A percentile compares a stretch with the other conserved stretches of the same genome.
Evolutionary conservation across 2,329 filamentous ascomycete genomes (phyloP).

Genomic region (Claviceps sp.): DNA sequence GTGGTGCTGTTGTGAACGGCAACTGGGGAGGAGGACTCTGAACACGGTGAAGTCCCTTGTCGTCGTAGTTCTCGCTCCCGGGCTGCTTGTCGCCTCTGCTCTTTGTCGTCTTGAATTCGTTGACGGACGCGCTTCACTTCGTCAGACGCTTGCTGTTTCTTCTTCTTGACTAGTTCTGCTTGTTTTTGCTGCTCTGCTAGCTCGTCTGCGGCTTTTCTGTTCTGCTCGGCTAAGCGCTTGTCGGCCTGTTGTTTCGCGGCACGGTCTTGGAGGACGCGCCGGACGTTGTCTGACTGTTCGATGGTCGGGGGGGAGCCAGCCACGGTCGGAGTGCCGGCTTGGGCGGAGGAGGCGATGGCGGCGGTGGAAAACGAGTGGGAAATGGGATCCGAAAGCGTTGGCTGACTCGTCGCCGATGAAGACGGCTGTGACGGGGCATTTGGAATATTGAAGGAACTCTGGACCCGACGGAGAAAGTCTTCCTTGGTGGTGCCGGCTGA

Average conservation of each 20-base stretch:
- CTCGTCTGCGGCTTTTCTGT: conserved; percentile 33
- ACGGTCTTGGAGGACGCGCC: conserved; percentile 35
- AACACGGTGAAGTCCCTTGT: conserved; percentile 14
- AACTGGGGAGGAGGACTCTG: conserved; percentile 17
- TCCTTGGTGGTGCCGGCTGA: conserved; percentile 48
- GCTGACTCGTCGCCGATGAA: conserved; percentile 5
- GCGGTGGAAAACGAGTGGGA: conserved; percentile 4
- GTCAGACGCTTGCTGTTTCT: conserved; percentile 50
- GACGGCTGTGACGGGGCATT: conserved; percentile 7
- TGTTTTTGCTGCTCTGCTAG: conserved; percentile 33
- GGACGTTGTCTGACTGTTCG: conserved; percentile 20
- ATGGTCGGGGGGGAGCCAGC: conserved; percentile 11
- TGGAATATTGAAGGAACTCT: conserved; percentile 18
- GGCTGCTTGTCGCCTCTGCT: conserved; percentile 46
- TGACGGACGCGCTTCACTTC: conserved; percentile 60
- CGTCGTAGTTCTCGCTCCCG: conserved; percentile 33
- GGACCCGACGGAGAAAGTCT: conserved; percentile 43
- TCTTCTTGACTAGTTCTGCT: conserved; percentile 44
- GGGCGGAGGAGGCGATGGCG: neutral
- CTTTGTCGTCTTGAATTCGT: conserved; percentile 65
- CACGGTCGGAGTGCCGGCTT: conserved; percentile 9
- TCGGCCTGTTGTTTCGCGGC: conserved; percentile 29
- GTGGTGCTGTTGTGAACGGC: conserved; percentile 2
- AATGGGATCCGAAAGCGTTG: neutral
- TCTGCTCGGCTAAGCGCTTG: conserved; percentile 25